Evolutionary conservation across 441 rosid genomes (phyloP), one percentile per base, ranked within the genome.

Genomic region (Pelargonium fulgidum): DNA sequence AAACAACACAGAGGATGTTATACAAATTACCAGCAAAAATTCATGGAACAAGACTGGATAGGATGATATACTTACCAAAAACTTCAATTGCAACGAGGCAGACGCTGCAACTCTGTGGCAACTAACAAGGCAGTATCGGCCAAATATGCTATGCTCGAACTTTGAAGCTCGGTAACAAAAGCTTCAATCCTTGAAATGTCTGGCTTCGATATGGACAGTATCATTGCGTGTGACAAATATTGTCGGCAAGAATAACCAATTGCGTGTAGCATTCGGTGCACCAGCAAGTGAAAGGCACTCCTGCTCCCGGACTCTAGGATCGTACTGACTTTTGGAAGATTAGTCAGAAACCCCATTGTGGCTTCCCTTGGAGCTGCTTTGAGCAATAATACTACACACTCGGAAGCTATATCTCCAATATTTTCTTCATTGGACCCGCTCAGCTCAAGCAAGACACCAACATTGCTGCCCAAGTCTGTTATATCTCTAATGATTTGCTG

Each of bases 321-420:
- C 1, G 73, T 77, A 22, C 78, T 81, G 61, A 90, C 87, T 82
- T 84, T 93, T 4, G 86, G 75, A 77, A 93, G 96, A 81, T 88
- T 89, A 71, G 97, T 87, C 26, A 93, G 80, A 73, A 93, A 83
- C 17, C 94, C 87, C 7, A 89, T 85, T 26, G 96, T 87, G 71
- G 93, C 97, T 83, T 93, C 99, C 76, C 99, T 87, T 5, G 96
- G 93, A 79, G 96, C 93, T 17, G 85, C 96, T 87, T 83, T 90
- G 69, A 91, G 85, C 52, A 91, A 72, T 69, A 91, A 67, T 10
- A 87, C 81, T 24, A 90, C 81, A 22, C 99, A 90, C 70, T 93
- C 97, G 17, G 97, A 93, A 50, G 99, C 93, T 29, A 84, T 68
- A 45, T 89, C 92, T 0, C 93, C 83, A 52, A 86, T 59, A 70